Percentiles rank a stretch among this genome's conserved stretches.
Evolutionary conservation across 2,329 filamentous ascomycete species (phyloP).

Genomic region (Apiospora saccharicola): DNA sequence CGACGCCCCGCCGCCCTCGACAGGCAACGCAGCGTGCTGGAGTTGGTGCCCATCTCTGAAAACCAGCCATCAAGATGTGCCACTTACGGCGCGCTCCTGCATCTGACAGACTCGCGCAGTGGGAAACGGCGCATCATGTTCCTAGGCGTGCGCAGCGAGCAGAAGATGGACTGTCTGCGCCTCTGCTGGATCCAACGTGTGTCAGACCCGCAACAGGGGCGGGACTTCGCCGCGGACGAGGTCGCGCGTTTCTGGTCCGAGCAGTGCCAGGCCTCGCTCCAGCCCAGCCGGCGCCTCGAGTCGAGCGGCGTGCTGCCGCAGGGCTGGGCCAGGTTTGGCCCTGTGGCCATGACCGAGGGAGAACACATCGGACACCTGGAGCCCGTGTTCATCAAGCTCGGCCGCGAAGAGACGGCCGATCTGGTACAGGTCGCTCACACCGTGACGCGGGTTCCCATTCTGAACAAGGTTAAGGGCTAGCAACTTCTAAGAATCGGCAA

Average conservation of each 20-base stretch:
- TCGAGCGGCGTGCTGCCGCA: background rate
- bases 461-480: background rate
- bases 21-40: background rate
- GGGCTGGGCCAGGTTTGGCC: background rate
- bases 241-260: background rate
- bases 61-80: background rate
- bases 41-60: background rate
- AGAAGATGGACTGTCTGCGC: background rate
- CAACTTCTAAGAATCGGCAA: background rate
- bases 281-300: background rate
- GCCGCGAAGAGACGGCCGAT: background rate
- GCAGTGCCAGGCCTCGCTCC: background rate
- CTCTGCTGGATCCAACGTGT: conserved; percentile 3
- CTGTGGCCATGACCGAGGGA: background rate
- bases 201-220: background rate
- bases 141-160: background rate
- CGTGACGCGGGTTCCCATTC: background rate
- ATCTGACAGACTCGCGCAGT: background rate
- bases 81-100: background rate
- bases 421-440: background rate
- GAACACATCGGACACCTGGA: conserved; percentile 4
- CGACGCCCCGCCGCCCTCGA: background rate
- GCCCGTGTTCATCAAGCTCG: background rate
- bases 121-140: background rate
- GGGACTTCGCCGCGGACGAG: background rate